Evolutionary conservation across 2,329 filamentous ascomycete species (phyloP).

Genomic region (Fusarium buxicola): DNA sequence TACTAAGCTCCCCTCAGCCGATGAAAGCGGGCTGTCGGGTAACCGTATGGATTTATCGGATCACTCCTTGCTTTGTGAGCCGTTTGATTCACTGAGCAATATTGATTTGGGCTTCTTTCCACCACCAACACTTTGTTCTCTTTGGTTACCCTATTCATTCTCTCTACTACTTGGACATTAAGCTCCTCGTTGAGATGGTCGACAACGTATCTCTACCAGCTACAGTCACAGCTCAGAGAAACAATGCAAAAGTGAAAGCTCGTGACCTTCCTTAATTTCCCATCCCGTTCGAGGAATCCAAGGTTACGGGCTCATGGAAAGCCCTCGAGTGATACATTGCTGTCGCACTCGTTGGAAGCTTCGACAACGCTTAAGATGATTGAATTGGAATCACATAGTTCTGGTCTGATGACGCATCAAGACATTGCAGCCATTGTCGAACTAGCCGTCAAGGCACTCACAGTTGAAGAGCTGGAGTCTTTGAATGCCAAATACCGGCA

Average conservation of each 20-base stretch:
- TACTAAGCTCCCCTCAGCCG: not conserved
- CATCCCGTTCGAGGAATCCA: constrained; percentile 59
- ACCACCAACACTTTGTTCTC: not conserved
- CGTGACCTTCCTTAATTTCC: constrained; percentile 56
- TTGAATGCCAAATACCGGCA: constrained; percentile 67
- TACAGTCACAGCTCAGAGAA: not conserved
- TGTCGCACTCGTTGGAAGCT: constrained; percentile 71
- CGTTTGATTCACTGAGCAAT: too few species aligned
- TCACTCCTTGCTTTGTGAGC: too few species aligned
- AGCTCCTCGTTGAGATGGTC: not conserved
- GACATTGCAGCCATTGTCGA: constrained; percentile 70
- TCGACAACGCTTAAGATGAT: constrained; percentile 76
- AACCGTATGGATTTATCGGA: not conserved
- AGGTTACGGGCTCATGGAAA: constrained; percentile 55
- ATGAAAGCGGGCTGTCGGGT: not conserved
- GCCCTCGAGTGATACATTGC: constrained; percentile 53
- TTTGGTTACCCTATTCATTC: not conserved
- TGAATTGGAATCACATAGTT: constrained; percentile 69
- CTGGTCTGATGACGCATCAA: constrained; percentile 68
- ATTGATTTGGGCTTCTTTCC: too few species aligned
- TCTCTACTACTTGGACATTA: too few species aligned
- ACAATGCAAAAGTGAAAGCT: not conserved
- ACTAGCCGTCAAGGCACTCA: constrained; percentile 64
- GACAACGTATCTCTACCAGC: not conserved
- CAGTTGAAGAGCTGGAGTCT: constrained; percentile 67